Percentiles rank a stretch among this genome's conserved stretches.
These are phyloP conservation scores for Carex cristatella DNA, from an alignment of 176 grass and related monocot species.

Conservation along the genomic window DNA sequence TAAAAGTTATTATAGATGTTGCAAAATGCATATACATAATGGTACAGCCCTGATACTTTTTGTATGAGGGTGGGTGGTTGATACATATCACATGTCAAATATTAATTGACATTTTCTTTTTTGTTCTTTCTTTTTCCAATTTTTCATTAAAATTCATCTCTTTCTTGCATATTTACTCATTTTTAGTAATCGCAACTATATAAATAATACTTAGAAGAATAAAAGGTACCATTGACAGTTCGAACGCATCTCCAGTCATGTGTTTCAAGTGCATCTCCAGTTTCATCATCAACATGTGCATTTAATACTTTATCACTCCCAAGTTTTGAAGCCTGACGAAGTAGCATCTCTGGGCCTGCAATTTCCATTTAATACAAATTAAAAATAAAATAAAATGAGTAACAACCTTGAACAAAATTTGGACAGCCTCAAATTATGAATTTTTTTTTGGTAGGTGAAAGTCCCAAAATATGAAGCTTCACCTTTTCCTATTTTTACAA, in stretches of 20 bases:
- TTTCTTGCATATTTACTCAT: neutral
- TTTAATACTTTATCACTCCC: constrained; percentile 33
- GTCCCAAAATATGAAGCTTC: constrained; percentile 20
- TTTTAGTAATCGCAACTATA: neutral
- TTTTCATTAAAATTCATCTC: neutral
- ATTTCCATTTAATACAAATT: constrained; percentile 6
- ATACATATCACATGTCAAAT: neutral
- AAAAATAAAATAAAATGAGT: neutral
- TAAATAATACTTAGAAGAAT: neutral
- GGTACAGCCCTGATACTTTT: neutral
- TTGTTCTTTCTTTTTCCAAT: neutral
- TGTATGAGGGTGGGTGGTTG: neutral
- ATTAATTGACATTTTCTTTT: neutral
- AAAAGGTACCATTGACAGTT: constrained; percentile 62
- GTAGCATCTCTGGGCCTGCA: constrained; percentile 84
- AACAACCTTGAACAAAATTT: constrained; percentile 4
- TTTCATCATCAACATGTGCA: constrained; percentile 51
- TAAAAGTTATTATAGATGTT: constrained; percentile 3
- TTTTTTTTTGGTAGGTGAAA: neutral
- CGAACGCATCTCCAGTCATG: constrained; percentile 91
- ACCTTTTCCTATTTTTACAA: constrained; percentile 96
- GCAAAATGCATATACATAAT: neutral
- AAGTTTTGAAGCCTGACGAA: constrained; percentile 62
- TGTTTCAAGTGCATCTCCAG: constrained; percentile 72
- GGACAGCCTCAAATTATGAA: neutral